phyloP scores from a whole-genome alignment of 352 stramenopile genomes.

The Pythium vanterpoolii region DNA sequence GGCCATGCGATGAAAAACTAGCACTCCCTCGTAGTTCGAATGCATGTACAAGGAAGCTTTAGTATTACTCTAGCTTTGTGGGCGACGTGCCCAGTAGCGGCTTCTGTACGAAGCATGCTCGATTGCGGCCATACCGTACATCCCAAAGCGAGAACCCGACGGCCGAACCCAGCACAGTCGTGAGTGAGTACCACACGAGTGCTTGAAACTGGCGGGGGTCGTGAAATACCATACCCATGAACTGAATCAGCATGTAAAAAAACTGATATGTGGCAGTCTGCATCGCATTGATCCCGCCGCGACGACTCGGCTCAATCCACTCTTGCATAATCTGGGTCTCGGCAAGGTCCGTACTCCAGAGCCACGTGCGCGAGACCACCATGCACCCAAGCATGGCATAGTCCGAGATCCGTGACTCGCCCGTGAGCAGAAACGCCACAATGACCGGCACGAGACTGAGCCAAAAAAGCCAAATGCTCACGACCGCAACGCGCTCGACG shows the following conservation, averaged over 20 bases:
- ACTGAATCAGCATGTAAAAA: conserved; percentile 24
- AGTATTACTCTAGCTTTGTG: not conserved
- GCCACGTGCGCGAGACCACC: conserved; percentile 19
- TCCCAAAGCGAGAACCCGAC: conserved; percentile 25
- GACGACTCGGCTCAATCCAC: conserved; percentile 22
- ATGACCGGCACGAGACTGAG: conserved; percentile 17
- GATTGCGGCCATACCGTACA: conserved; percentile 20
- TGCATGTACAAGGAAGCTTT: too few relatives aligned
- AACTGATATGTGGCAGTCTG: conserved; percentile 27
- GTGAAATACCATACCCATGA: conserved; percentile 28
- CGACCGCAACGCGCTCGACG: conserved; percentile 20
- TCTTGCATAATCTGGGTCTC: conserved; percentile 30
- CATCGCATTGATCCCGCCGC: conserved; percentile 27
- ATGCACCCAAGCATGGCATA: conserved; percentile 24
- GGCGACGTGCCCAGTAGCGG: not conserved
- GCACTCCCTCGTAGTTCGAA: too few relatives aligned
- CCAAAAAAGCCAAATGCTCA: conserved; percentile 26
- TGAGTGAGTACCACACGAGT: conserved; percentile 23
- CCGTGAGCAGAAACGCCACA: conserved; percentile 12
- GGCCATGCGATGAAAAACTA: too few relatives aligned
- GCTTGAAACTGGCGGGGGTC: conserved; percentile 23
- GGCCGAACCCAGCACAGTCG: conserved; percentile 15
- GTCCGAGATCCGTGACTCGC: conserved; percentile 22
- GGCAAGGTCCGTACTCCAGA: conserved; percentile 25
- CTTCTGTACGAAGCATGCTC: too few relatives aligned